Conservation (phyloP, 768 basidiomycete genomes). For the Candolleomyces aberdarensis region DNA sequence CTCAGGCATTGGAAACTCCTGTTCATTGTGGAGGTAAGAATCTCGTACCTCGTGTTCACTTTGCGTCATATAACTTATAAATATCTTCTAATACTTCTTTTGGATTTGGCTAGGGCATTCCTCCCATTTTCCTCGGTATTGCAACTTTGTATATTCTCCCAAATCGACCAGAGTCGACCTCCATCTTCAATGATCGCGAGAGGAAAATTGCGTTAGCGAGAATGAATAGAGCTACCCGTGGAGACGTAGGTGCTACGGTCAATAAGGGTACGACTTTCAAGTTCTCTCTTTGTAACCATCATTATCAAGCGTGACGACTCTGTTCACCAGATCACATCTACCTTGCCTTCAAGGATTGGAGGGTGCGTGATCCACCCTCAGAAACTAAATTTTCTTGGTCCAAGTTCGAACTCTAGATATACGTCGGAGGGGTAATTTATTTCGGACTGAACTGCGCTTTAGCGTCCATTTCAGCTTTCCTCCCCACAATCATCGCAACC, state of each 20-base stretch:
- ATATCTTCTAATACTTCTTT: background rate
- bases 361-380: conserved; percentile 34
- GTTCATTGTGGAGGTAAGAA: conserved; percentile 69
- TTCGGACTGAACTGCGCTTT: conserved; percentile 76
- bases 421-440: conserved; percentile 68
- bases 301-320: background rate
- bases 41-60: background rate
- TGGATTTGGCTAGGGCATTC: conserved; percentile 50
- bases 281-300: background rate
- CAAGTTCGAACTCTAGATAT: conserved; percentile 40
- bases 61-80: background rate
- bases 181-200: conserved; percentile 49
- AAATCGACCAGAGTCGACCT: conserved; percentile 68
- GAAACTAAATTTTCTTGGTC: background rate
- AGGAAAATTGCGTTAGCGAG: conserved; percentile 63
- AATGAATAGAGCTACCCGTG: conserved; percentile 62
- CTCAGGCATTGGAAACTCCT: conserved; percentile 59
- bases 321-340: conserved; percentile 50
- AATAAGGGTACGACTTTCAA: conserved; percentile 46
- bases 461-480: conserved; percentile 78
- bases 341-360: conserved; percentile 71
- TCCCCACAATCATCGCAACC: conserved; percentile 77
- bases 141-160: conserved; percentile 56
- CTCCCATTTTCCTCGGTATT: conserved; percentile 62
- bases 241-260: conserved; percentile 61